A percentile compares a stretch with the other conserved stretches of the same genome.
Conservation (phyloP, 345 rosid species). For the Eucalyptus regnans region DNA sequence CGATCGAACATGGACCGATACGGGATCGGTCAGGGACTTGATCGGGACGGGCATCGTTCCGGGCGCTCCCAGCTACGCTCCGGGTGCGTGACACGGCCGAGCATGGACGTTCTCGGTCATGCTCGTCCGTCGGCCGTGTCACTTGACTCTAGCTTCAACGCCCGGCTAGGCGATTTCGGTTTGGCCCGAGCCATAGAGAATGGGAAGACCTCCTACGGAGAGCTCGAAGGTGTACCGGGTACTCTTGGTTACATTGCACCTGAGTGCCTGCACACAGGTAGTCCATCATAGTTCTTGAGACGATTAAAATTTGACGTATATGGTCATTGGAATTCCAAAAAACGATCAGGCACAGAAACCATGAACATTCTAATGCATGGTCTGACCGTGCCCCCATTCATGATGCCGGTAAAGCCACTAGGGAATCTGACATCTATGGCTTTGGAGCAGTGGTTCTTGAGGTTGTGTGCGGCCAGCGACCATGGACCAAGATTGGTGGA, state of each 20-base stretch:
- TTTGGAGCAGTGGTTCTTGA: slow-evolving; percentile 37
- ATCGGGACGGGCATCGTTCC: no score
- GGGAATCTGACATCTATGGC: slow-evolving; percentile 33
- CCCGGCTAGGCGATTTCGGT: slow-evolving; percentile 29
- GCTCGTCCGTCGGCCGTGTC: no score
- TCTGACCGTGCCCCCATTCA: background rate
- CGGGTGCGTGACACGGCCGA: no score
- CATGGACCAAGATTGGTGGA: slow-evolving; percentile 8
- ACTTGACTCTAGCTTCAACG: slow-evolving; percentile 13
- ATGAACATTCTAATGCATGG: background rate
- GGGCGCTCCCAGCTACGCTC: no score
- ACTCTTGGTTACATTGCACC: slow-evolving; percentile 38
- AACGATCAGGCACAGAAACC: background rate
- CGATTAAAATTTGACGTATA: background rate
- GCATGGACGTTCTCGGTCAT: no score
- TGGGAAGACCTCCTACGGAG: slow-evolving; percentile 22
- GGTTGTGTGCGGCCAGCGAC: slow-evolving; percentile 19
- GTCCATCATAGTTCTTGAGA: background rate
- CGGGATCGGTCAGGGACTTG: no score
- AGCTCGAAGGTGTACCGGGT: slow-evolving; percentile 15
- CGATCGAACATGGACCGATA: no score
- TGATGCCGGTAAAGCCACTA: slow-evolving; percentile 11
- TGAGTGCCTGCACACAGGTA: slow-evolving; percentile 23
- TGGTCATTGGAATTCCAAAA: background rate
- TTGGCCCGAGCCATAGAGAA: slow-evolving; percentile 27